Base-by-base conservation (phyloP, 176 grass and related monocot species). In the Lolium multiflorum region DNA sequence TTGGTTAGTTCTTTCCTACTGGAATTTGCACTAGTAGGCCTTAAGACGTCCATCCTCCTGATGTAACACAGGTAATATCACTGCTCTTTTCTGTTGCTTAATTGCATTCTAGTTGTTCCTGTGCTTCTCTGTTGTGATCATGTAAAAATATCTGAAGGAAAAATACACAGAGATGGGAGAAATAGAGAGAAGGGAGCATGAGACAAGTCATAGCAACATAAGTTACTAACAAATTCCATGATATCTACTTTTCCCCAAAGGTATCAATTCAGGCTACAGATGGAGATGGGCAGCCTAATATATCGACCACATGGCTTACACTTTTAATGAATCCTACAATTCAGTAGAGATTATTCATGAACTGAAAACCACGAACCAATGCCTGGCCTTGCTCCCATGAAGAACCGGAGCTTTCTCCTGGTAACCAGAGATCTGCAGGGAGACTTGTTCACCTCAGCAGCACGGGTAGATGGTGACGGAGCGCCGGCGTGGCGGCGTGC, bases 401-500 rank as follows among this genome's bases (percentile, higher is more conserved):
- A 59, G 20, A 20, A 74, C 70, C 2, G 22, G 4, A 81, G 22
- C 3, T 21, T 65, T 20, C 71, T 79, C 74, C 16, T 15, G 18
- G 18, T 38, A 26, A 3, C 46, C 44, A 49, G 14, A 22, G 35
- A 67, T 51, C 4, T 26, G 10, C 63, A 61, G 46, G 41, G 41
- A 43, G 24, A 31, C 39, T 47, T 9, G 35, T 35, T 9, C 41
- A 14, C 31, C 37, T 91, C 78, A 95, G 76, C 85, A 90, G 63
- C 80, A 80, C 0, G 85, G 87, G 55, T 93, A 93, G 83, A 89
- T 8, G 58, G 69, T 49, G 60, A 91, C 80, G 11, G 75, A 78
- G 60, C 91, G 89, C 46, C 91, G 83, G 41, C 77, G 73, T 9
- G 83, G 88, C 0, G 81, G 89, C 2, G 35, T 65, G 89, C 93